phyloP scores from a whole-genome alignment of 768 basidiomycete genomes.

The Leccinellum rugosiceps region DNA sequence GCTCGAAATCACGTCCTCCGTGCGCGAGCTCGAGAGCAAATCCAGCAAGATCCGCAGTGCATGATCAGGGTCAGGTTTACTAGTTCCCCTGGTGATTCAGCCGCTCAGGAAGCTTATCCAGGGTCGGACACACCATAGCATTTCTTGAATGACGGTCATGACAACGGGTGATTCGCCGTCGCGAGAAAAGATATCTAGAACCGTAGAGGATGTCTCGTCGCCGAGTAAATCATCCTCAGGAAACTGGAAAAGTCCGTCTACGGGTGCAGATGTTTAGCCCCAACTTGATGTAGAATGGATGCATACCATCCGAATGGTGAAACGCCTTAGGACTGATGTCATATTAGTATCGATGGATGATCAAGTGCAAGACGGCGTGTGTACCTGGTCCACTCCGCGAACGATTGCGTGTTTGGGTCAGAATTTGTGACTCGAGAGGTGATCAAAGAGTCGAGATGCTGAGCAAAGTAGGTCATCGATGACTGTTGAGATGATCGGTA shows the following conservation, averaged over 20 bases:
- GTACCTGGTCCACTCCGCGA: slow-evolving; percentile 28
- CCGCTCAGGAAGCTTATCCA: not conserved
- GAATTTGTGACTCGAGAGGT: slow-evolving; percentile 9
- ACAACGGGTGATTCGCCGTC: not conserved
- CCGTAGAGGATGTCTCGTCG: slow-evolving; percentile 28
- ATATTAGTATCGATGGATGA: slow-evolving; percentile 13
- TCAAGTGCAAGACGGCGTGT: not conserved
- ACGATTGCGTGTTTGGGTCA: slow-evolving; percentile 13
- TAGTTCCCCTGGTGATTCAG: slow-evolving; percentile 11
- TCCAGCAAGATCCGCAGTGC: slow-evolving; percentile 22
- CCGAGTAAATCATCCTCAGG: slow-evolving; percentile 9
- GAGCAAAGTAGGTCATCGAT: slow-evolving; percentile 23
- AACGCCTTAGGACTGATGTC: slow-evolving; percentile 14
- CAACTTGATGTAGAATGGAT: not conserved
- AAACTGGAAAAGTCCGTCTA: slow-evolving; percentile 14
- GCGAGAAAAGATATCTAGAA: slow-evolving; percentile 31
- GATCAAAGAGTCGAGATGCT: slow-evolving; percentile 21
- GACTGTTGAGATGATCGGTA: not conserved
- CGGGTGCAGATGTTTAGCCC: slow-evolving; percentile 2
- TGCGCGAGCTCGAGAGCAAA: slow-evolving; percentile 47
- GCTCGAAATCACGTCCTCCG: slow-evolving; percentile 70
- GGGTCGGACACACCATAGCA: slow-evolving; percentile 16
- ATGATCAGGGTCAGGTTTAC: slow-evolving; percentile 10
- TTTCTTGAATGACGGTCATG: slow-evolving; percentile 7
- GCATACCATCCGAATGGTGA: slow-evolving; percentile 16